A percentile compares a stretch with the other conserved stretches of the same genome.
phyloP scores from a whole-genome alignment of 306 rosid species.

The Vicia sativa region DNA sequence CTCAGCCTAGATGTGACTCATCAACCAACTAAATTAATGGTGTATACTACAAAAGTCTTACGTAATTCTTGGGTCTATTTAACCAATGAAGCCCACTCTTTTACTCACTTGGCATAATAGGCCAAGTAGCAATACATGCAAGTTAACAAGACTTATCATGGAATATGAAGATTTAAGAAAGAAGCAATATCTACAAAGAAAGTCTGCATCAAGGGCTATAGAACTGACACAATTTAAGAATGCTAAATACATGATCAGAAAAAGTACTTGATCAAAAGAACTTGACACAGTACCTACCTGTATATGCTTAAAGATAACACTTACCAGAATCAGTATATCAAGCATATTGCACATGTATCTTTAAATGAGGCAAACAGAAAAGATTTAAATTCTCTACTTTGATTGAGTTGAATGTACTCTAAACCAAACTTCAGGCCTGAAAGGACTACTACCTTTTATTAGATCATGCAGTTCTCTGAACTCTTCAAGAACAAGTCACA shows the following conservation, averaged over 20 bases:
- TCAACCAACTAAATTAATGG: slow-evolving; percentile 25
- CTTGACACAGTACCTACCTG: slow-evolving; percentile 33
- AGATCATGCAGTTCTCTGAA: slow-evolving; percentile 23
- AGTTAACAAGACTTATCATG: slow-evolving; percentile 11
- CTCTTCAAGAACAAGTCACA: slow-evolving; percentile 27
- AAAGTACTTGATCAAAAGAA: slow-evolving; percentile 20
- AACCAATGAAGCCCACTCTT: slow-evolving; percentile 18
- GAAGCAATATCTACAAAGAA: slow-evolving; percentile 1
- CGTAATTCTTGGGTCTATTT: background rate
- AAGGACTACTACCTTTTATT: slow-evolving; percentile 7
- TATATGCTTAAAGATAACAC: slow-evolving; percentile 28
- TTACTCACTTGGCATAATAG: slow-evolving; percentile 8
- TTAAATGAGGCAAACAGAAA: slow-evolving; percentile 23
- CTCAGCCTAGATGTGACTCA: slow-evolving; percentile 23
- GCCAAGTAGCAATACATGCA: slow-evolving; percentile 21
- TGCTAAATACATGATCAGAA: slow-evolving; percentile 21
- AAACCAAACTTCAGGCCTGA: slow-evolving; percentile 36
- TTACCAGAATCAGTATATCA: slow-evolving; percentile 15
- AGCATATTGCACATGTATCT: slow-evolving; percentile 9
- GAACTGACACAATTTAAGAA: background rate
- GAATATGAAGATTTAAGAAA: slow-evolving; percentile 21
- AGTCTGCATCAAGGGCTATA: background rate
- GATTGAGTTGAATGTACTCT: slow-evolving; percentile 31
- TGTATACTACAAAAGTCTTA: slow-evolving; percentile 8
- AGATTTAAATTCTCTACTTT: slow-evolving; percentile 14